Evolutionary conservation across 2,329 filamentous ascomycete genomes (phyloP).

Genomic region (Fusarium dimerum): DNA sequence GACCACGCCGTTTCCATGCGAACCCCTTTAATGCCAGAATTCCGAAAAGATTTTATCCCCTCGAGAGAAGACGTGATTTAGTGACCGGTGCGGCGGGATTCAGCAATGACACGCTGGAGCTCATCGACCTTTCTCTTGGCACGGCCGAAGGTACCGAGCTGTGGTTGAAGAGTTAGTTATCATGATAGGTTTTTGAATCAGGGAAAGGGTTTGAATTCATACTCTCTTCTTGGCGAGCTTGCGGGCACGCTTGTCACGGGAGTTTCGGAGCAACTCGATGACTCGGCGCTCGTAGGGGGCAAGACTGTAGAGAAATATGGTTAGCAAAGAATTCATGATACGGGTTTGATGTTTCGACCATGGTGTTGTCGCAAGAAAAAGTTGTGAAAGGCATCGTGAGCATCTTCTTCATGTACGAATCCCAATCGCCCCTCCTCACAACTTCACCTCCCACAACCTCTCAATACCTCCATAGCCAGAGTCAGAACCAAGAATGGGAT

Average conservation of each 20-base stretch:
- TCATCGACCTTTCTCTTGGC: slow-evolving; percentile 99
- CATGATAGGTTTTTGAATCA: slow-evolving; percentile 1
- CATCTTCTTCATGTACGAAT: no score
- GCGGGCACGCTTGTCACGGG: slow-evolving; percentile 97
- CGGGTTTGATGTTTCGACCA: not conserved
- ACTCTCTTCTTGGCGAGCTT: slow-evolving; percentile 99
- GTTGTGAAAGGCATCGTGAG: no score
- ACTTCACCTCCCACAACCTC: not conserved
- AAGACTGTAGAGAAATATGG: slow-evolving; percentile 53
- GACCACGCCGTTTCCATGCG: slow-evolving; percentile 40
- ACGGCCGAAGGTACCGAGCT: slow-evolving; percentile 98
- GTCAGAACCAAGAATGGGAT: slow-evolving; percentile 1
- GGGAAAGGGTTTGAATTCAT: slow-evolving; percentile 38
- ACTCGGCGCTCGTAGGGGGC: slow-evolving; percentile 97
- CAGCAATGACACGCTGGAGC: slow-evolving; percentile 96
- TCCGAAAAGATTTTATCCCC: slow-evolving; percentile 18
- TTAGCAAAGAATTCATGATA: slow-evolving; percentile 26
- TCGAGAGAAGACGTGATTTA: slow-evolving; percentile 42
- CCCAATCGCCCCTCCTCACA: not conserved
- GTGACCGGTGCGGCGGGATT: slow-evolving; percentile 73
- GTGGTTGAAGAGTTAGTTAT: slow-evolving; percentile 14
- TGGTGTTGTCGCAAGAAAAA: no score
- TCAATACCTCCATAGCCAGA: not conserved
- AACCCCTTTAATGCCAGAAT: slow-evolving; percentile 31
- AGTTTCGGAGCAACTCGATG: slow-evolving; percentile 98